phyloP scores from a whole-genome alignment of 2,329 filamentous ascomycete species.

The Metarhizium brunneum region DNA sequence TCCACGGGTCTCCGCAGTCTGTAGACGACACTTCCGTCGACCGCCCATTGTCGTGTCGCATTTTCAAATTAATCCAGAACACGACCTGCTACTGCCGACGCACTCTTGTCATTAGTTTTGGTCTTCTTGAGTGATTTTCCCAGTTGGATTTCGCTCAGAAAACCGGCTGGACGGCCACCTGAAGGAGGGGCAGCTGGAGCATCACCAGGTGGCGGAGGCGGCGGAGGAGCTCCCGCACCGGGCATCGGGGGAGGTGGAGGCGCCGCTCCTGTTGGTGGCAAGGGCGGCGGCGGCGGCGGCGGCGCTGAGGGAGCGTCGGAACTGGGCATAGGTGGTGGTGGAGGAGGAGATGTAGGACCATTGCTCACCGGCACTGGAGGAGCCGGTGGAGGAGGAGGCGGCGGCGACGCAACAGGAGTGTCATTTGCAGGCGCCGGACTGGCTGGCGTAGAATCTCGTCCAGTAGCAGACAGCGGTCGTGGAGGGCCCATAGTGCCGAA shows the following conservation, averaged over 20 bases:
- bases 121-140: conserved; percentile 80
- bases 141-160: conserved; percentile 75
- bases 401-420: conserved; percentile 30
- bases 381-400: conserved; percentile 20
- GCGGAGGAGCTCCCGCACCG: conserved; percentile 25
- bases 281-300: conserved; percentile 23
- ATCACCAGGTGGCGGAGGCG: conserved; percentile 33
- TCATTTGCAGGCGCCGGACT: conserved; percentile 30
- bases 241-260: conserved; percentile 26
- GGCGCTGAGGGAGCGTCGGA: conserved; percentile 15
- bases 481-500: conserved; percentile 97
- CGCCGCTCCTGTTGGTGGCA: conserved; percentile 27
- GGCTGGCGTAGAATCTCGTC: conserved; percentile 48
- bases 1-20: neutral
- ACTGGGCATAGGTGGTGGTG: conserved; percentile 19
- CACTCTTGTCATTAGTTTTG: conserved; percentile 78
- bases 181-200: conserved; percentile 28
- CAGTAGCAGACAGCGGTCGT: conserved; percentile 74
- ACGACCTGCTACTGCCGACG: conserved; percentile 61
- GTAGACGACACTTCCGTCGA: neutral
- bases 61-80: conserved; percentile 45
- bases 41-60: neutral
- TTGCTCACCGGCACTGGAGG: conserved; percentile 17
- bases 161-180: conserved; percentile 45
- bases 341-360: conserved; percentile 16